Conservation (phyloP, 345 rosid species). For the Gossypium sturtianum region DNA sequence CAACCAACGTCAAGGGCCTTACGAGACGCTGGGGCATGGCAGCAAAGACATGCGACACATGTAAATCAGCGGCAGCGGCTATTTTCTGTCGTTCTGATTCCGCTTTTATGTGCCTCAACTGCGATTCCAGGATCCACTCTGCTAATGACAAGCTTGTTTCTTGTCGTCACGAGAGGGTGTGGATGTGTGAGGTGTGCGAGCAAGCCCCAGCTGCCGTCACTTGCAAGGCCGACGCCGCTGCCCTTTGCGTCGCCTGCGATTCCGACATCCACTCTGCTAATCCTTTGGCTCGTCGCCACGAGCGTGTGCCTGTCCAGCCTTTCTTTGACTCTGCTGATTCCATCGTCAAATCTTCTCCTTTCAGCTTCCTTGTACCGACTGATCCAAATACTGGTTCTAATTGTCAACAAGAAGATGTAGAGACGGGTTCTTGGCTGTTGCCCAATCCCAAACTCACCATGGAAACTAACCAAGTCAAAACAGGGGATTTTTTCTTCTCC, state of each 20-base stretch:
- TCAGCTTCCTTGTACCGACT: conserved; percentile 34
- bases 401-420: conserved; percentile 28
- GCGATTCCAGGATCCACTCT: conserved; percentile 60
- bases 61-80: conserved; percentile 63
- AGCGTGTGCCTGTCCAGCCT: conserved; percentile 67
- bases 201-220: conserved; percentile 94
- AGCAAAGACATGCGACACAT: conserved; percentile 67
- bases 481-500: conserved; percentile 31
- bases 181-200: conserved; percentile 85
- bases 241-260: conserved; percentile 78
- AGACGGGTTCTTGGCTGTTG: conserved; percentile 30
- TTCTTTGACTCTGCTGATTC: conserved; percentile 47
- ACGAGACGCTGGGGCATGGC: conserved; percentile 46
- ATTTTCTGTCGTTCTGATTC: conserved; percentile 71
- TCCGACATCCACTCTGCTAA: conserved; percentile 91
- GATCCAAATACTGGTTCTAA: conserved; percentile 10
- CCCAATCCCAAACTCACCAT: conserved; percentile 27
- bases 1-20: conserved; percentile 26
- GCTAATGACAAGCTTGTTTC: conserved; percentile 34
- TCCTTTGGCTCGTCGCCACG: conserved; percentile 84
- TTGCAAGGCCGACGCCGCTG: conserved; percentile 95
- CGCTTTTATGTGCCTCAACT: conserved; percentile 56
- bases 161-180: conserved; percentile 68
- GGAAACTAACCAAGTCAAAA: conserved; percentile 28
- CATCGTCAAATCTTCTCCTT: conserved; percentile 29